Evolutionary conservation across 345 rosid genomes (phyloP), one percentile per base, ranked within the genome.

Genomic region (Syzygium jambos): DNA sequence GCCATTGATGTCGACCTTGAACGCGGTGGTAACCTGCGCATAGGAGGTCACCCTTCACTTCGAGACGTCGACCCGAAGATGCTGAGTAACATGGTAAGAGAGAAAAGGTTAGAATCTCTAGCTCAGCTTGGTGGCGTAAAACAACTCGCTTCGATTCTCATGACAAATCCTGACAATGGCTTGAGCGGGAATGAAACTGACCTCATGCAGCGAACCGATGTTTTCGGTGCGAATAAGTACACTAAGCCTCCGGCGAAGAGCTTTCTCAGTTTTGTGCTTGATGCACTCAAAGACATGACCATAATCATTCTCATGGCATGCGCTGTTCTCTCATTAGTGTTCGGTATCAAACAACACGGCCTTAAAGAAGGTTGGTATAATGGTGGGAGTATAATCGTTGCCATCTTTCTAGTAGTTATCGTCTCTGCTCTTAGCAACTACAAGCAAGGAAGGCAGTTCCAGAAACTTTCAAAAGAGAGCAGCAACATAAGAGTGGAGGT

Each of bases 291-390:
- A 23, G 95, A 93, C 89, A 56, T 90, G 3, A 95, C 96, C 11
- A 93, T 93, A 30, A 85, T 93, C n/a, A 93, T 95, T 83, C 94
- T 93, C 73, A 84, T 95, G 49, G 94, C 87, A 6, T 93, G 95
- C 54, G 95, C 96, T 8, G 90, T 92, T 2, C 91, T 95, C 52
- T 93, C 98, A 29, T 92, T 96, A 23, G 95, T 90, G 1, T 94
- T 93, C 6, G 97, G 95, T 14, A 95, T 95, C 86, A 93, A 93
- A 85, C 92, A 93, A 52, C 86, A 95, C 12, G 98, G 97, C 21
- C 15, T 88, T 4, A 92, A 90, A 85, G 95, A 93, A 80, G 96
- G 96, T 2, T 96, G 98, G 96, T 93, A 94, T 25, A 95, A 95
- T 51, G 96, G 97, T n/a, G 97, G 95, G 53, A 93, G 95, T 91